phyloP scores from a whole-genome alignment of 768 basidiomycete genomes.

The Mycena filopes region DNA sequence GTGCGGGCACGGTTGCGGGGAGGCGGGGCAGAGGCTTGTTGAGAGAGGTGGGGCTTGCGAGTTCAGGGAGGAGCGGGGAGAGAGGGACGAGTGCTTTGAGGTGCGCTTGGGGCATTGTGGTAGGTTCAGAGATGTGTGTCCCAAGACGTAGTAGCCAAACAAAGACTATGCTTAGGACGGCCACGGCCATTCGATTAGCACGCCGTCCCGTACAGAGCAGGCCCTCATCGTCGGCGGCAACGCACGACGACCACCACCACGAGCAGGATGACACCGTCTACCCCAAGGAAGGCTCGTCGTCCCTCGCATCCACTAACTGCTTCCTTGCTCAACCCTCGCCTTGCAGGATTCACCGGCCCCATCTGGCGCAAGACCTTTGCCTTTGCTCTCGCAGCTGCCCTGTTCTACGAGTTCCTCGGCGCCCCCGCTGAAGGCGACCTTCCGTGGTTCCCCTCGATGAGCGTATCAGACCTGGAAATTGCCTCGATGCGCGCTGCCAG shows the following conservation, averaged over 20 bases:
- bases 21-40: slow-evolving; percentile 18
- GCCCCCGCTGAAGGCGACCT: slow-evolving; percentile 62
- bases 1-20: slow-evolving; percentile 32
- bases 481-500: slow-evolving; percentile 23
- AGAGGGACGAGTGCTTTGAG: slow-evolving; percentile 41
- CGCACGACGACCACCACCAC: slow-evolving; percentile 53
- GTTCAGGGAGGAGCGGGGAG: slow-evolving; percentile 42
- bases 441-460: slow-evolving; percentile 15
- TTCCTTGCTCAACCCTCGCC: not conserved
- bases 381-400: slow-evolving; percentile 58
- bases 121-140: not conserved
- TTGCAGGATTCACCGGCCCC: slow-evolving; percentile 68
- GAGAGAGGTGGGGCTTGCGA: slow-evolving; percentile 11
- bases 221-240: slow-evolving; percentile 54
- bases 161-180: slow-evolving; percentile 28
- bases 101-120: slow-evolving; percentile 24
- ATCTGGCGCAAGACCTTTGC: slow-evolving; percentile 77
- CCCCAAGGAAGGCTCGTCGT: slow-evolving; percentile 67
- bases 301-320: not conserved
- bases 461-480: not conserved
- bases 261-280: slow-evolving; percentile 53
- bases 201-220: slow-evolving; percentile 54
- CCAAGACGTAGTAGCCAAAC: not conserved
- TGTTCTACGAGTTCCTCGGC: slow-evolving; percentile 77
- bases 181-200: slow-evolving; percentile 36